phyloP scores from a whole-genome alignment of 768 basidiomycete genomes.

The Kwoniella sp. region DNA sequence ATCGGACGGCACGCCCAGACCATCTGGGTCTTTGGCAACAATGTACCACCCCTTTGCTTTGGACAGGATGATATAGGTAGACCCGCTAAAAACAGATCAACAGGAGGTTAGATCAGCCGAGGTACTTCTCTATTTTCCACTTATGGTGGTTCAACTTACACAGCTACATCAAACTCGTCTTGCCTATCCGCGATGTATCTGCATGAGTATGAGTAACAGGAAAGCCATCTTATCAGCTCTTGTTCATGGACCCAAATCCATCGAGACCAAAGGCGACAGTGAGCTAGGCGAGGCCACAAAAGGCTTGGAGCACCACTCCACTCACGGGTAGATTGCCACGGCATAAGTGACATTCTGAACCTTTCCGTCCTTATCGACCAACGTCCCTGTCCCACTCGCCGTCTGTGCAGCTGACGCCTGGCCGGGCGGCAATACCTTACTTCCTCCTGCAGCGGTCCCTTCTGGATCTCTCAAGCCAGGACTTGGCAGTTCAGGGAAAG shows the following conservation, averaged over 20 bases:
- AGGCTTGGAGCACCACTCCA: constrained; percentile 20
- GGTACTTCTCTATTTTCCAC: background rate
- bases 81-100: constrained; percentile 59
- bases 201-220: background rate
- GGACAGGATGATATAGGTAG: constrained; percentile 89
- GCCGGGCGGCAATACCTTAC: background rate
- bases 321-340: constrained; percentile 86
- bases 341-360: constrained; percentile 74
- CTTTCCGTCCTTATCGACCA: constrained; percentile 57
- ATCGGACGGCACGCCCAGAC: constrained; percentile 72
- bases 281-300: too few species aligned
- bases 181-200: constrained; percentile 94
- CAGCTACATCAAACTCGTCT: constrained; percentile 96
- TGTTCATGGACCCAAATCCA: too few species aligned
- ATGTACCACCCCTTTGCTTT: constrained; percentile 99
- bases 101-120: background rate
- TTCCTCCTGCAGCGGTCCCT: constrained; percentile 5
- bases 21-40: constrained; percentile 88
- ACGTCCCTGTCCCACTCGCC: constrained; percentile 38
- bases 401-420: background rate
- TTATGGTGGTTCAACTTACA: constrained; percentile 63
- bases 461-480: constrained; percentile 44
- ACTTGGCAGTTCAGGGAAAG: constrained; percentile 53
- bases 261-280: too few species aligned
- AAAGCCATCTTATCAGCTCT: constrained; percentile 1